A percentile compares a stretch with the other conserved stretches of the same genome.
These are phyloP conservation scores for Ceratopteris richardii DNA, from an alignment of 75 land plant genomes.

Conservation along the genomic window DNA sequence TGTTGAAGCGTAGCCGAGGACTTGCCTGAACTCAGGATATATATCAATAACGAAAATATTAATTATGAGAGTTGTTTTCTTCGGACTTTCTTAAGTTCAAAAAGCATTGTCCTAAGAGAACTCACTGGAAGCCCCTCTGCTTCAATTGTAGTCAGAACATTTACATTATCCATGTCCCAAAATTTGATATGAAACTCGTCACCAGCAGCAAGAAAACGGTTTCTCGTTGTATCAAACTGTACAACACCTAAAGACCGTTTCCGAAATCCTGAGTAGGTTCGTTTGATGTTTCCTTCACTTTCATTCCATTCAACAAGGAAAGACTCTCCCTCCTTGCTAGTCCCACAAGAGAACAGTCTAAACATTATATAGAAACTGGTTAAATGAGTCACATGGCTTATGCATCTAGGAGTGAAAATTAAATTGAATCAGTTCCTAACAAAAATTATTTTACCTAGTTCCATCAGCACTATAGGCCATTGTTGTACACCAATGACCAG, in stretches of 20 bases:
- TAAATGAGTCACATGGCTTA: neutral
- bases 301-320: conserved; percentile 74
- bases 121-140: conserved; percentile 62
- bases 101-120: neutral
- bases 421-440: neutral
- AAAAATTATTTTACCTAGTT: conserved; percentile 47
- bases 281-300: conserved; percentile 70
- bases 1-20: conserved; percentile 78
- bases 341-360: conserved; percentile 76
- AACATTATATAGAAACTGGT: neutral
- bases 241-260: conserved; percentile 51
- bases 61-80: no score
- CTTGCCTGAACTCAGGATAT: conserved; percentile 40
- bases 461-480: conserved; percentile 97
- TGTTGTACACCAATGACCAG: conserved; percentile 78
- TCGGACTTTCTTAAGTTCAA: no score
- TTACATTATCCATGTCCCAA: conserved; percentile 70
- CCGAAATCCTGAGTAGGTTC: conserved; percentile 50
- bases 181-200: conserved; percentile 68
- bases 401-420: neutral
- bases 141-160: conserved; percentile 37
- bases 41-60: neutral
- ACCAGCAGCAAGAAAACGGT: conserved; percentile 67
- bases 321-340: conserved; percentile 71
- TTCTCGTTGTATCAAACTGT: conserved; percentile 59